These are phyloP conservation scores for Phragmites australis DNA, from an alignment of 176 grass and related monocot genomes.

Conservation along the genomic window DNA sequence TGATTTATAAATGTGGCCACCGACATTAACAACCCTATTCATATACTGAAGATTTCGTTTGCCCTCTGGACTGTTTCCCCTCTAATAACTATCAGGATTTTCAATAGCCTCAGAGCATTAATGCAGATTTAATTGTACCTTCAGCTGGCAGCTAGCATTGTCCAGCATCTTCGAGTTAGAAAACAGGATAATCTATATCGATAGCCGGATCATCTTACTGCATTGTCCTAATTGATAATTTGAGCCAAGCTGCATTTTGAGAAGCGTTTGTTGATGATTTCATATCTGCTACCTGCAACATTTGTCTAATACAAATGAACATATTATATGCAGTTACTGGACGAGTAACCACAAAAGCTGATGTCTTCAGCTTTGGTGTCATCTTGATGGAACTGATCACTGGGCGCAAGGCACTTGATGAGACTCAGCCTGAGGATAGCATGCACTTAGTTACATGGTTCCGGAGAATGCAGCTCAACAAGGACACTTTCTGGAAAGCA, in stretches of 20 bases:
- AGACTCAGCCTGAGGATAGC: conserved; percentile 82
- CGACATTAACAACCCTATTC: background rate
- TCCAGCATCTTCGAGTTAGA: background rate
- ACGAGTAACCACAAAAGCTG: conserved; percentile 90
- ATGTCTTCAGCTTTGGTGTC: conserved; percentile 97
- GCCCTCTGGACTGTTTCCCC: background rate
- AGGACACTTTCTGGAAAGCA: conserved; percentile 71
- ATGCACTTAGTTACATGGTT: conserved; percentile 98
- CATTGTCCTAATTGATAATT: background rate
- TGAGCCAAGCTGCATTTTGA: conserved; percentile 8
- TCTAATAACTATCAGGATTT: background rate
- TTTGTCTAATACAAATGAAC: background rate
- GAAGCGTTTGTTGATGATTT: background rate
- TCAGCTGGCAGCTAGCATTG: background rate
- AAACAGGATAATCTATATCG: background rate
- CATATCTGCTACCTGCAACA: background rate
- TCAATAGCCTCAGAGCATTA: background rate
- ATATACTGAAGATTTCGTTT: background rate
- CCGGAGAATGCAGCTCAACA: conserved; percentile 81
- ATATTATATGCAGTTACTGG: conserved; percentile 71
- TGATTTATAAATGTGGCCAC: background rate
- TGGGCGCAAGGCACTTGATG: conserved; percentile 80
- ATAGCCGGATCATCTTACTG: conserved; percentile 3
- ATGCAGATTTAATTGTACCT: conserved; percentile 9
- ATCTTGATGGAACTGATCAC: conserved; percentile 96